Evolutionary conservation across 2,329 filamentous ascomycete genomes (phyloP).

Genomic region (Rosellinia necatrix): DNA sequence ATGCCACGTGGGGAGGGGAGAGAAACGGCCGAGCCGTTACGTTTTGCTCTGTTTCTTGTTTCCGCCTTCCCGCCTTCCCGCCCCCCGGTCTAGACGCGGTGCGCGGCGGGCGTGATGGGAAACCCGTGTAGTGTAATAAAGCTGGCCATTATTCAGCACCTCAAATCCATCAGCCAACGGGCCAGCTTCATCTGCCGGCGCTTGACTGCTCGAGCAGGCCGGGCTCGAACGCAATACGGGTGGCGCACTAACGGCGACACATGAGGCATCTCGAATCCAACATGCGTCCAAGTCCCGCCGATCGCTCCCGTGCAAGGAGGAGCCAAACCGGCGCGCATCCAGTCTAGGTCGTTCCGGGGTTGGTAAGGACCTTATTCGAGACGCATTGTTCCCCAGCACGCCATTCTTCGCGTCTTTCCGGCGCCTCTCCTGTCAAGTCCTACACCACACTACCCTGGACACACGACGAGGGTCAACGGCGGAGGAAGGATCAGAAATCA

Average conservation of each 20-base stretch:
- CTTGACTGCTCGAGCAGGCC: not conserved
- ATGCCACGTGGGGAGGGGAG: constrained; percentile 16
- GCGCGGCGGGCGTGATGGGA: not conserved
- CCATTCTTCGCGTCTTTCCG: no score
- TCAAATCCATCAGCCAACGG: not conserved
- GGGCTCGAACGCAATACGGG: constrained; percentile 4
- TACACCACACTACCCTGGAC: not conserved
- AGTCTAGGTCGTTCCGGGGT: constrained; percentile 1
- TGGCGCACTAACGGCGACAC: constrained; percentile 13
- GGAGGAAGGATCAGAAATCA: not conserved
- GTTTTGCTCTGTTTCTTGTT: not conserved
- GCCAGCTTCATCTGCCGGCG: not conserved
- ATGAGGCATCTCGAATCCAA: not conserved
- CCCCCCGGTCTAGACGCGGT: not conserved
- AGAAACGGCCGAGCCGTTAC: constrained; percentile 4
- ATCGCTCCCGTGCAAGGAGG: constrained; percentile 7
- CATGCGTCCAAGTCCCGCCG: constrained; percentile 8
- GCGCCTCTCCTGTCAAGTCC: not conserved
- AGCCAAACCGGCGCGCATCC: not conserved
- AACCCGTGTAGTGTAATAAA: not conserved
- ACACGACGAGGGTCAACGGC: not conserved
- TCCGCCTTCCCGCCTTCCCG: constrained; percentile 5
- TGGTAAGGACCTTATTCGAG: not conserved
- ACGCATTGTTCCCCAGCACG: not conserved
- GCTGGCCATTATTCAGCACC: not conserved